phyloP scores from a whole-genome alignment of 2,329 filamentous ascomycete genomes.

The Drechslera avenae region DNA sequence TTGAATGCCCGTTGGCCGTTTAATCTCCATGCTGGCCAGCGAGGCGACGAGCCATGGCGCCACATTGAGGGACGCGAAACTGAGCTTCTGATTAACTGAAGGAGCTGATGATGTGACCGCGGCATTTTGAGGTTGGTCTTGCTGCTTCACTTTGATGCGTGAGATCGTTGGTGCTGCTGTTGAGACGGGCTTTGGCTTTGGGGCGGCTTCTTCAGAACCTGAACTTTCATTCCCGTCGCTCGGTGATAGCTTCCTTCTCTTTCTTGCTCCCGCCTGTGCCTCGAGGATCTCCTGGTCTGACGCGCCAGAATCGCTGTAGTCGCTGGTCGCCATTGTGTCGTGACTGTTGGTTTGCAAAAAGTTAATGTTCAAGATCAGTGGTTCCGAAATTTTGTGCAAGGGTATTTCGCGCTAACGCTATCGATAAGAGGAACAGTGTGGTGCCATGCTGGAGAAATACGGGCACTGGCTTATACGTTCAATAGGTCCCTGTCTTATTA shows the following conservation, averaged over 20 bases:
- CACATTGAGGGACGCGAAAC: constrained; percentile 74
- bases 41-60: constrained; percentile 88
- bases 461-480: too few relatives aligned
- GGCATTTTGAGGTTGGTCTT: constrained; percentile 10
- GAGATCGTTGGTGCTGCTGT: constrained; percentile 35
- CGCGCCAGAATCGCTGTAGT: constrained; percentile 25
- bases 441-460: too few relatives aligned
- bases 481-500: background rate
- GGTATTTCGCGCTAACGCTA: constrained; percentile 26
- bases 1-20: constrained; percentile 88
- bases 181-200: constrained; percentile 16
- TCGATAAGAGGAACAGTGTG: constrained; percentile 26
- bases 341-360: constrained; percentile 3
- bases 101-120: constrained; percentile 9
- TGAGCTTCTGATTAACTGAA: constrained; percentile 54
- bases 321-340: constrained; percentile 19
- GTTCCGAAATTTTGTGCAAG: constrained; percentile 37
- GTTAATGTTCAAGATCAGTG: constrained; percentile 2
- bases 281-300: constrained; percentile 37
- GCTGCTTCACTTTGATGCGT: constrained; percentile 43
- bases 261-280: constrained; percentile 41
- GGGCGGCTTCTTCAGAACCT: constrained; percentile 21
- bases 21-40: constrained; percentile 78
- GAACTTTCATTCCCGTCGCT: constrained; percentile 15
- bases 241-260: constrained; percentile 45